Percentiles rank a stretch among this genome's conserved stretches.
phyloP scores from a whole-genome alignment of 768 basidiomycete species.

The Amanita pseudoporphyria region DNA sequence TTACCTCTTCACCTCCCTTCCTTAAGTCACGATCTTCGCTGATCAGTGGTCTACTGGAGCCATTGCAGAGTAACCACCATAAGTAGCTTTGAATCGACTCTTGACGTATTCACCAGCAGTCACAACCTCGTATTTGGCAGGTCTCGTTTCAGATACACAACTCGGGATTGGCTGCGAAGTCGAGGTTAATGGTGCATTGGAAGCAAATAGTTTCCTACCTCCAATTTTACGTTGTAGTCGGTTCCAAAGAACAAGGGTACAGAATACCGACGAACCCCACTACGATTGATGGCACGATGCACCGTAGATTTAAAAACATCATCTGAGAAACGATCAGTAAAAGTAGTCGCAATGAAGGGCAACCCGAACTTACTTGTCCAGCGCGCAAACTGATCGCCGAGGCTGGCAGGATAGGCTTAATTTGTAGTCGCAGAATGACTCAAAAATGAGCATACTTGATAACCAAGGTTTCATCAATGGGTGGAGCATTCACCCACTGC shows the following conservation, averaged over 20 bases:
- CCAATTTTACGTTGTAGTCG: constrained; percentile 74
- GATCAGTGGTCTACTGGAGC: background rate
- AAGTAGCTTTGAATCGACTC: constrained; percentile 59
- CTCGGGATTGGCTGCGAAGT: constrained; percentile 38
- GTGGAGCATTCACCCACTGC: constrained; percentile 75
- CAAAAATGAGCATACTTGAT: constrained; percentile 51
- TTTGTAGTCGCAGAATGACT: background rate
- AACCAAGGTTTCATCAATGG: constrained; percentile 74
- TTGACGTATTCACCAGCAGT: constrained; percentile 83
- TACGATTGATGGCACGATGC: constrained; percentile 77
- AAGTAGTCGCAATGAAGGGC: background rate
- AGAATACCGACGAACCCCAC: constrained; percentile 64
- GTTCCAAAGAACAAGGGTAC: constrained; percentile 89
- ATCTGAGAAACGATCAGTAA: constrained; percentile 33
- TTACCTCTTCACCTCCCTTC: background rate
- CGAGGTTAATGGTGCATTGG: background rate
- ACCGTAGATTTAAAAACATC: constrained; percentile 86
- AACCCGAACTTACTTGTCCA: constrained; percentile 64
- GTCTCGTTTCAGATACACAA: constrained; percentile 33
- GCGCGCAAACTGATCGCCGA: constrained; percentile 82
- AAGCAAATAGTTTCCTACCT: constrained; percentile 39
- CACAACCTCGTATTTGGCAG: constrained; percentile 58
- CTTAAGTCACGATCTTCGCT: background rate
- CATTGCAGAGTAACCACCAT: constrained; percentile 23
- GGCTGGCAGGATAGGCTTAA: constrained; percentile 22